phyloP scores from a whole-genome alignment of 371 early-diverging fungal genomes.

The Caulochytrium protostelioides region DNA sequence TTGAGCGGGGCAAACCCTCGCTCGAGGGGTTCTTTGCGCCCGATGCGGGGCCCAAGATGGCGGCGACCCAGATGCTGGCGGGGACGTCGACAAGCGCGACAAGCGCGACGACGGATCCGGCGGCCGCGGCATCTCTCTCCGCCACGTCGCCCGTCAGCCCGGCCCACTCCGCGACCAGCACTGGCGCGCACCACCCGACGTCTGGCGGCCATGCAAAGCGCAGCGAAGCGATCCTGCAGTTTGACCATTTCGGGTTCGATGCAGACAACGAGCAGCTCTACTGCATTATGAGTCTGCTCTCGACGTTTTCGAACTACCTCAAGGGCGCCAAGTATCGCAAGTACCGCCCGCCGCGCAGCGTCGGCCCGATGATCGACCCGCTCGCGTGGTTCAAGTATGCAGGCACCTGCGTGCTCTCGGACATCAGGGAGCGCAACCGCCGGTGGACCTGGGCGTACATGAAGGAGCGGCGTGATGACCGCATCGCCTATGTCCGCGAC shows the following conservation, averaged over 20 bases:
- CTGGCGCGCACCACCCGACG: no score
- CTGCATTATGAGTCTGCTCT: slow-evolving; percentile 53
- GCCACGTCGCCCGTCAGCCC: no score
- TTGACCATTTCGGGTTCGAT: slow-evolving; percentile 79
- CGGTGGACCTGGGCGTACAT: slow-evolving; percentile 74
- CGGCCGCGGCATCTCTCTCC: no score
- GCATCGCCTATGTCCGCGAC: slow-evolving; percentile 52
- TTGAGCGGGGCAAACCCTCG: no score
- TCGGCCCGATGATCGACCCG: slow-evolving; percentile 60
- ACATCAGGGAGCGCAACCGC: slow-evolving; percentile 65
- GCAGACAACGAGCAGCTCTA: slow-evolving; percentile 75
- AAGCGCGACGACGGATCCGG: no score
- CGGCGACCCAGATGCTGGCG: no score
- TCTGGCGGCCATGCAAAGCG: slow-evolving; percentile 2
- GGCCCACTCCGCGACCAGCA: no score
- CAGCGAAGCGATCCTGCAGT: slow-evolving; percentile 15
- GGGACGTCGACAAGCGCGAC: no score
- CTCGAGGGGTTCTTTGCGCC: no score
- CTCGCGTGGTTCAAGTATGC: slow-evolving; percentile 73
- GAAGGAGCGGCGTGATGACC: slow-evolving; percentile 57
- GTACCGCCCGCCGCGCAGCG: slow-evolving; percentile 48
- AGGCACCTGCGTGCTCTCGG: slow-evolving; percentile 44
- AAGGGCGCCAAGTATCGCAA: slow-evolving; percentile 58
- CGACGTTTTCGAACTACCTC: slow-evolving; percentile 54
- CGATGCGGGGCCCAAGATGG: no score